Conservation (phyloP, 495 filamentous ascomycete genomes). For the Penicillium salamii region DNA sequence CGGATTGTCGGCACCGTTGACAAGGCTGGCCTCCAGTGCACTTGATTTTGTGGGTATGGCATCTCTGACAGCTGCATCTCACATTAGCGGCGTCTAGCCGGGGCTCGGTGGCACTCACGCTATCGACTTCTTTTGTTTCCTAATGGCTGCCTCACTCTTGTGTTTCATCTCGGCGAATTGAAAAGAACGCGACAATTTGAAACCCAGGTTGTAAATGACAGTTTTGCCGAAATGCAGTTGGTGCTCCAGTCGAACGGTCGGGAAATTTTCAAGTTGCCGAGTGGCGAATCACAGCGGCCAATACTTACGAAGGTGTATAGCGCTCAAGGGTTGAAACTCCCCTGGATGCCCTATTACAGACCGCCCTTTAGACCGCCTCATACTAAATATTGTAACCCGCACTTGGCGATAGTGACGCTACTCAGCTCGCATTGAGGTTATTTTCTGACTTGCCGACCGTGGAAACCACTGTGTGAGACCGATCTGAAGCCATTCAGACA, state of each 20-base stretch:
- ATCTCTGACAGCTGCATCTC: conserved; percentile 29
- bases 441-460: too few relatives aligned
- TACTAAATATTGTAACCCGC: too few relatives aligned
- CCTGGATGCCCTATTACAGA: too few relatives aligned
- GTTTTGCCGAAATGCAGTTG: neutral
- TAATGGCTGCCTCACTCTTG: conserved; percentile 3
- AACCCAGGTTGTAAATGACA: neutral
- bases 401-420: too few relatives aligned
- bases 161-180: neutral
- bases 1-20: conserved; percentile 24
- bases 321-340: too few relatives aligned
- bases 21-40: conserved; percentile 37
- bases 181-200: neutral
- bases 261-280: conserved; percentile 1
- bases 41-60: conserved; percentile 38
- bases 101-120: conserved; percentile 16
- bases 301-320: too few relatives aligned
- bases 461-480: too few relatives aligned
- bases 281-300: conserved; percentile 6
- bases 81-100: neutral
- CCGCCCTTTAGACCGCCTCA: too few relatives aligned
- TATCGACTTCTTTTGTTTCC: conserved; percentile 26
- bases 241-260: neutral
- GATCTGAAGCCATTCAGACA: too few relatives aligned
- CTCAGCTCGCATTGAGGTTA: too few relatives aligned